These are phyloP conservation scores for Mycena alexandri DNA, from an alignment of 768 basidiomycete species.

Conservation along the genomic window DNA sequence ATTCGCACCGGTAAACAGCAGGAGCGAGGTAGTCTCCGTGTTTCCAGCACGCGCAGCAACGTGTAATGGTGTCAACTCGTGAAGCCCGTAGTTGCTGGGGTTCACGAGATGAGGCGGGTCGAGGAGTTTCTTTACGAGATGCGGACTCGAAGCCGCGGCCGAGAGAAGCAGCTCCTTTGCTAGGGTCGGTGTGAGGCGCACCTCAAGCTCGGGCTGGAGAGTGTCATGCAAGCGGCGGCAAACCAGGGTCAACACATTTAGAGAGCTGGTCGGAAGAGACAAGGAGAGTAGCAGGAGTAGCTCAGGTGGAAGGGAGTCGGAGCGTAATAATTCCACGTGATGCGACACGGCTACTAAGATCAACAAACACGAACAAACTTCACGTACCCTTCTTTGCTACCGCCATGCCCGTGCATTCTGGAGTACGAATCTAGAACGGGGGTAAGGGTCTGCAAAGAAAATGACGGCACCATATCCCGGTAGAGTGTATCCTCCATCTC, in stretches of 20 bases:
- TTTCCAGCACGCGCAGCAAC: neutral
- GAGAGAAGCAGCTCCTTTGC: neutral
- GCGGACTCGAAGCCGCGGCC: slow-evolving; percentile 6
- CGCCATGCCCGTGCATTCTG: too few relatives aligned
- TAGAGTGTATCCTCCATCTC: too few relatives aligned
- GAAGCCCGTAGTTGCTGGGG: neutral
- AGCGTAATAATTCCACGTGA: too few relatives aligned
- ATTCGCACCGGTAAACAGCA: slow-evolving; percentile 16
- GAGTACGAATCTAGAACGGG: too few relatives aligned
- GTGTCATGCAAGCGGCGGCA: slow-evolving; percentile 5
- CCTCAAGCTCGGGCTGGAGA: slow-evolving; percentile 25
- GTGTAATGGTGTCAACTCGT: neutral
- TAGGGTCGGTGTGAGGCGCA: slow-evolving; percentile 16
- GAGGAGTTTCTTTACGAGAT: slow-evolving; percentile 20
- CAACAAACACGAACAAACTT: too few relatives aligned
- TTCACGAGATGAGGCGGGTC: slow-evolving; percentile 2
- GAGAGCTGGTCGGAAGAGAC: neutral
- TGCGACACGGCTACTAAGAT: too few relatives aligned
- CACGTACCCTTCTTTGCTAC: too few relatives aligned
- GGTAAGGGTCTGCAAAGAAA: too few relatives aligned
- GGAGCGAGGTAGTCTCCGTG: neutral
- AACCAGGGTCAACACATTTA: slow-evolving; percentile 1
- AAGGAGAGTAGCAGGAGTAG: neutral
- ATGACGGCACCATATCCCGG: too few relatives aligned
- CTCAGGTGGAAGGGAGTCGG: too few relatives aligned